Evolutionary conservation across 306 rosid genomes (phyloP).

Genomic region (Vigna unguiculata): DNA sequence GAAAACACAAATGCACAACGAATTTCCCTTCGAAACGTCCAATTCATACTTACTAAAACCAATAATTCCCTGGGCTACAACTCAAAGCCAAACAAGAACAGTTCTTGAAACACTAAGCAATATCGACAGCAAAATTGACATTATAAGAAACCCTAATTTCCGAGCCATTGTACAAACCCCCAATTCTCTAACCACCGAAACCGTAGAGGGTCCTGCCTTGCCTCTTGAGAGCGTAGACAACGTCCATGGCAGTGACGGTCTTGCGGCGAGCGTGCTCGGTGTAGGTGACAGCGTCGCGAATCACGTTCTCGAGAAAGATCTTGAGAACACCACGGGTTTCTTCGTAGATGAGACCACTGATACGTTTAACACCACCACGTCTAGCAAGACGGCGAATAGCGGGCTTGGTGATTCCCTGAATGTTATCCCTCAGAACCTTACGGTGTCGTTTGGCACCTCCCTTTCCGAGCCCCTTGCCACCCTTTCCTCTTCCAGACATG

Average conservation of each 20-base stretch:
- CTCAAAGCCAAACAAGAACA: not conserved
- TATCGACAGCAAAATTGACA: conserved; percentile 13
- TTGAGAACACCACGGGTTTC: conserved; percentile 69
- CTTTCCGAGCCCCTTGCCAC: conserved; percentile 68
- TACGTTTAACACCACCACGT: conserved; percentile 68
- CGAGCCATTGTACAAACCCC: not conserved
- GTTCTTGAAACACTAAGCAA: not conserved
- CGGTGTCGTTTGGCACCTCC: conserved; percentile 76
- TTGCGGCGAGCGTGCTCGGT: conserved; percentile 72
- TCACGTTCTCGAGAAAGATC: conserved; percentile 64
- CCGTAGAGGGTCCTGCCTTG: conserved; percentile 72
- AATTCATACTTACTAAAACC: too few relatives aligned
- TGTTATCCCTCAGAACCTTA: conserved; percentile 69
- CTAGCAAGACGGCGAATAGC: conserved; percentile 65
- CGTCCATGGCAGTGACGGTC: conserved; percentile 71
- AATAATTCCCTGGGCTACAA: too few relatives aligned
- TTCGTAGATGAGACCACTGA: conserved; percentile 65
- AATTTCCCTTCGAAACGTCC: too few relatives aligned
- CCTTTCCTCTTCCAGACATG: conserved; percentile 79
- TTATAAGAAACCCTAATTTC: conserved; percentile 15
- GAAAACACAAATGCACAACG: too few relatives aligned
- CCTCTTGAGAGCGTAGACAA: conserved; percentile 68
- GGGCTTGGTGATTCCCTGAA: conserved; percentile 69
- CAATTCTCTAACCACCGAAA: conserved; percentile 54
- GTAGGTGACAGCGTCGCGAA: conserved; percentile 66